Evolutionary conservation across 2,329 filamentous ascomycete genomes (phyloP).

Genomic region (Neonectria faginata): DNA sequence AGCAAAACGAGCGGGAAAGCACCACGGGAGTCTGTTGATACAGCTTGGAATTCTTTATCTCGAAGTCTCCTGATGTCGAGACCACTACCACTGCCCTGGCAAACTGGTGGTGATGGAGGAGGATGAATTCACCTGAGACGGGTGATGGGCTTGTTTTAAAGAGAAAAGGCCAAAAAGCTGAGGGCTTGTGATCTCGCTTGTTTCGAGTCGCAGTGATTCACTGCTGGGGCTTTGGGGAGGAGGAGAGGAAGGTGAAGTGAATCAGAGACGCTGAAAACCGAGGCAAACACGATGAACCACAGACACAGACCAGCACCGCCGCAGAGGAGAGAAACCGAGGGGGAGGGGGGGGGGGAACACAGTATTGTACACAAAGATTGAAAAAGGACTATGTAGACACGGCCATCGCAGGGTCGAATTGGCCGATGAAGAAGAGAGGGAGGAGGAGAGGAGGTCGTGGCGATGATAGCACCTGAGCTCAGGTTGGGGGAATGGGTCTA

Average conservation of each 20-base stretch:
- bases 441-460: conserved; percentile 44
- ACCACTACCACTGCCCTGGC: conserved; percentile 10
- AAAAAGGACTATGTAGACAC: conserved; percentile 46
- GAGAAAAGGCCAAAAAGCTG: conserved; percentile 26
- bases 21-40: conserved; percentile 28
- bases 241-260: conserved; percentile 31
- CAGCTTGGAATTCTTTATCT: conserved; percentile 22
- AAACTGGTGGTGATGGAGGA: conserved; percentile 20
- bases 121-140: conserved; percentile 31
- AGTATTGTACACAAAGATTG: conserved; percentile 44
- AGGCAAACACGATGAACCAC: conserved; percentile 44
- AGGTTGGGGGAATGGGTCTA: conserved; percentile 55
- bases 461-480: conserved; percentile 45
- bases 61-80: conserved; percentile 15
- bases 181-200: conserved; percentile 31
- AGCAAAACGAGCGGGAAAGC: conserved; percentile 26
- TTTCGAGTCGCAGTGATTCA: conserved; percentile 40
- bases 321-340: conserved; percentile 36
- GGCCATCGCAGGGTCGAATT: conserved; percentile 44
- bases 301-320: conserved; percentile 41
- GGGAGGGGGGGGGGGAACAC: conserved; percentile 31
- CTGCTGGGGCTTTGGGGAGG: conserved; percentile 29
- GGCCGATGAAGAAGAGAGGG: conserved; percentile 40
- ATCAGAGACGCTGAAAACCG: conserved; percentile 45
- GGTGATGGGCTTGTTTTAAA: conserved; percentile 11